Base-by-base conservation (phyloP, 108 stramenopile species). In the Licmophora abbreviata region DNA sequence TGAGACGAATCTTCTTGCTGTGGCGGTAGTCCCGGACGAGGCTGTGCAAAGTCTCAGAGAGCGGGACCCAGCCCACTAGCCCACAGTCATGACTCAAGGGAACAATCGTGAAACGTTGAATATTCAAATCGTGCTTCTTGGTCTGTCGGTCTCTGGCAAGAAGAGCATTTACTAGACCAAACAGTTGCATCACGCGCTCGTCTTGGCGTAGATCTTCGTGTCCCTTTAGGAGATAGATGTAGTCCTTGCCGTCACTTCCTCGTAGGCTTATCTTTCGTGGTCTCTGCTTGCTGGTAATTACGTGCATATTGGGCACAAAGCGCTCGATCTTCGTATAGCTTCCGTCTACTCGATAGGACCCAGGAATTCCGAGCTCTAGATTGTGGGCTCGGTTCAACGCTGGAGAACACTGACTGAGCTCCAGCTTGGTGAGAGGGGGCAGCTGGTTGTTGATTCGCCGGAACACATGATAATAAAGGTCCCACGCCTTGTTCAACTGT, bases 181-280 rank as follows among this genome's bases (percentile, higher is more conserved):
- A 98, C 14, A 99, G 74, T 63, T 99, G 99, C 99, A 99, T 99
- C 30, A 95, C 97, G 20, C 99, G 77, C 74, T 99, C 99, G 61
- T 99, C 99, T 66, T 99, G 99, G 26, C 99, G 67, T 52, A 99
- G 66, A 68, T 99, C 99, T 63, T 99, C 99, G 68, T 98, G 97
- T 3, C 97, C 99, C 69, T 99, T 98, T n/a, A 99, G 85, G 12
- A 99, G 75, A 57, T 97, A 99, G 3, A 93, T 73, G 73, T 98
- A 98, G 47, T 97, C 93, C 46, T 83, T 80, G 7, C 99, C 99
- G 57, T 98, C 94, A 58, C 91, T 87, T 17, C 99, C 99, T 44
- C 79, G 56, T 30, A 99, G 66, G 3, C 82, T 79, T n/a, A 97
- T 92, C 60, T 95, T 95, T 27, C 99, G 77, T 17, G 99, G 99